A percentile compares a stretch with the other conserved stretches of the same genome.
Evolutionary conservation across 257 asterid species (phyloP).

Genomic region (Salvia splendens): DNA sequence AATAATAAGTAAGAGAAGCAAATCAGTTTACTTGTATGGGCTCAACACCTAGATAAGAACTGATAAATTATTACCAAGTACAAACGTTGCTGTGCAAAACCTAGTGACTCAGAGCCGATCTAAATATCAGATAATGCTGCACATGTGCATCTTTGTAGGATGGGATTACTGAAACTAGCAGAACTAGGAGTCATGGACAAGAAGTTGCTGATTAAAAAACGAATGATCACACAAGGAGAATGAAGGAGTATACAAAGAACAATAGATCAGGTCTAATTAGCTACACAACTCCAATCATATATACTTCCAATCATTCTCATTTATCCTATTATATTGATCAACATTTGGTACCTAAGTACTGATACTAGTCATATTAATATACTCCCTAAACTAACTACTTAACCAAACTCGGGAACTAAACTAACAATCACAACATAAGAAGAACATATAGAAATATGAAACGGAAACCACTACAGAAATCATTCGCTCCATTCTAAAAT

Average conservation of each 20-base stretch:
- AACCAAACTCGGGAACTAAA: not conserved
- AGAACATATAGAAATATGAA: not conserved
- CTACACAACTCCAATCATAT: not conserved
- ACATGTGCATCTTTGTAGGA: slow-evolving; percentile 1
- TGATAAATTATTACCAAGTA: not conserved
- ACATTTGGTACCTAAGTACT: not conserved
- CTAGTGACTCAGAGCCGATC: slow-evolving; percentile 4
- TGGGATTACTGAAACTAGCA: not conserved
- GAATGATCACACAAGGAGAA: not conserved
- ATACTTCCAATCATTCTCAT: slow-evolving; percentile 4
- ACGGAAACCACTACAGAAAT: not conserved
- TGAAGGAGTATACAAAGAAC: not conserved
- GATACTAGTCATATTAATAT: not conserved
- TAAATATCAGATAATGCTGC: not conserved
- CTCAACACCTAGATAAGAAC: slow-evolving; percentile 4
- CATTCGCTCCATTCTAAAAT: not conserved
- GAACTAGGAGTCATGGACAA: not conserved
- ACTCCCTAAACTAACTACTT: not conserved
- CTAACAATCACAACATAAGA: not conserved
- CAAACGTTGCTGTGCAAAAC: not conserved
- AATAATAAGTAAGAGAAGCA: not conserved
- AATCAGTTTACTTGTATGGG: not conserved
- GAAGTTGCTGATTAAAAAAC: slow-evolving; percentile 6
- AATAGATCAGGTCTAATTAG: slow-evolving; percentile 1
- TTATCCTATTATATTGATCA: not conserved